Evolutionary conservation across 257 asterid genomes (phyloP).

Genomic region (Craterostigma plantagineum): DNA sequence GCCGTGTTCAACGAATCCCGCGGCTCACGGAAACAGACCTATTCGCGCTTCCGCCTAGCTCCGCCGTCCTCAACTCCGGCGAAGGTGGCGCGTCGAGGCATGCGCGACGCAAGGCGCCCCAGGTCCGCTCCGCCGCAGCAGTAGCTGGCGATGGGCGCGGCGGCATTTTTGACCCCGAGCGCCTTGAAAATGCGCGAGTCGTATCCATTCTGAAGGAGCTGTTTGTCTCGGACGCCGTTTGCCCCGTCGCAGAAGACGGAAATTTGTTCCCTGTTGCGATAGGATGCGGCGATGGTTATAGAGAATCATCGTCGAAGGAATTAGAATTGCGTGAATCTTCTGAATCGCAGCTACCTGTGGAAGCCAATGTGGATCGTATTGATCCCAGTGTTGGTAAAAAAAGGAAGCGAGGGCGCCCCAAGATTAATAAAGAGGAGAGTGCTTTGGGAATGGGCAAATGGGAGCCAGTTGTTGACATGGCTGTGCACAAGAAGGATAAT

Average conservation of each 20-base stretch:
- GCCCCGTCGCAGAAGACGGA: background rate
- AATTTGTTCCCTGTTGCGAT: background rate
- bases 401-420: no score
- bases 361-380: conserved; percentile 6
- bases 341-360: no score
- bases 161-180: no score
- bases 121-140: conserved; percentile 27
- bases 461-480: conserved; percentile 8
- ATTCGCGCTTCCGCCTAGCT: conserved; percentile 71
- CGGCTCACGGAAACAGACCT: conserved; percentile 76
- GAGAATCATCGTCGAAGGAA: background rate
- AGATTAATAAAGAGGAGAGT: no score
- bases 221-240: conserved; percentile 19
- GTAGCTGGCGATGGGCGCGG: conserved; percentile 1
- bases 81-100: background rate
- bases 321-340: no score
- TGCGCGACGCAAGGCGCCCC: conserved; percentile 56
- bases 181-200: conserved; percentile 33
- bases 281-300: background rate
- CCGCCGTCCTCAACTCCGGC: conserved; percentile 32
- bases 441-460: conserved; percentile 4
- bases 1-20: conserved; percentile 83
- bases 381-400: conserved; percentile 3
- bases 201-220: conserved; percentile 34
- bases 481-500: conserved; percentile 20